phyloP scores from a whole-genome alignment of 495 filamentous ascomycete species.

The Lichina pygmaea region DNA sequence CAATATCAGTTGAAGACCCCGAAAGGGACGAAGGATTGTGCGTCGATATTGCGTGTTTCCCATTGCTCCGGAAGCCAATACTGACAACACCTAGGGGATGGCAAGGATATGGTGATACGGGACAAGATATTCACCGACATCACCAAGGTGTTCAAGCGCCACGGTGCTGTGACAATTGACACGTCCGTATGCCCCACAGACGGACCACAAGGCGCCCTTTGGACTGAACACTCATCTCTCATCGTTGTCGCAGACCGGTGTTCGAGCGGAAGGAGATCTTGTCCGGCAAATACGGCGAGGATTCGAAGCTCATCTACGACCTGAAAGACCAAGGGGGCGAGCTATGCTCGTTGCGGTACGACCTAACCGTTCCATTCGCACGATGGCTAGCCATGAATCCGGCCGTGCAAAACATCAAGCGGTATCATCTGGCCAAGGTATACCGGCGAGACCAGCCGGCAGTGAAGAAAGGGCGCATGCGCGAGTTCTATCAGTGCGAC shows the following conservation, averaged over 20 bases:
- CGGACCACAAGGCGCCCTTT: not conserved
- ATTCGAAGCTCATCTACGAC: constrained; percentile 76
- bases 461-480: constrained; percentile 72
- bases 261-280: constrained; percentile 60
- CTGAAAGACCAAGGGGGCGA: constrained; percentile 68
- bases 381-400: constrained; percentile 72
- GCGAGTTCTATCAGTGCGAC: constrained; percentile 96
- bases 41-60: not conserved
- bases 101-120: constrained; percentile 47
- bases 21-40: constrained; percentile 14
- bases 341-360: constrained; percentile 64
- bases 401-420: constrained; percentile 45
- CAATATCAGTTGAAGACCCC: constrained; percentile 11
- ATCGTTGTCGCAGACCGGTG: constrained; percentile 20
- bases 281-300: constrained; percentile 76
- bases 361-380: constrained; percentile 76
- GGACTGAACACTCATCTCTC: not conserved
- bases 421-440: constrained; percentile 77
- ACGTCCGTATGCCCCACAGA: constrained; percentile 17
- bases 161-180: constrained; percentile 66
- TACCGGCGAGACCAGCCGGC: constrained; percentile 61
- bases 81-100: constrained; percentile 23
- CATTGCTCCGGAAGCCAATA: not conserved
- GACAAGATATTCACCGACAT: constrained; percentile 69
- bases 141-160: constrained; percentile 64